A percentile compares a stretch with the other conserved stretches of the same genome.
phyloP scores from a whole-genome alignment of 148 eudicot genomes.

The Rhododendron griersonianum region DNA sequence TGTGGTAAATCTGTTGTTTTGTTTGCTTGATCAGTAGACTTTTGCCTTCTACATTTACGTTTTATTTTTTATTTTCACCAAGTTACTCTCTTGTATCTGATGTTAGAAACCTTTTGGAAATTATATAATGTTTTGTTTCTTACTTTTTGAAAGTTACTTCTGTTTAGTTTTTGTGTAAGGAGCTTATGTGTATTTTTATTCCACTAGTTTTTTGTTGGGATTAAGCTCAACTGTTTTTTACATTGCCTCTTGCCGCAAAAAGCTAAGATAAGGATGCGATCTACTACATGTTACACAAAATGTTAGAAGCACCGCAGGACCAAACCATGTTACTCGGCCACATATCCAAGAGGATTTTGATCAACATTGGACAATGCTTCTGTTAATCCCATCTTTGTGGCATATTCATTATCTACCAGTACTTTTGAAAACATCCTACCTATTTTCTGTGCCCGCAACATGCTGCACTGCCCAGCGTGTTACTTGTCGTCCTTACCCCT shows the following conservation, averaged over 20 bases:
- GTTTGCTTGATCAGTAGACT: background rate
- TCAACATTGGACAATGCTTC: background rate
- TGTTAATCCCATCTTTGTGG: background rate
- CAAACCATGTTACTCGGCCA: background rate
- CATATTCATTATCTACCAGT: background rate
- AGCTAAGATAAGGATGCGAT: background rate
- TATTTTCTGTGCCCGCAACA: background rate
- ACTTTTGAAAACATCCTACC: background rate
- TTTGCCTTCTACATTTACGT: background rate
- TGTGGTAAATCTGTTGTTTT: background rate
- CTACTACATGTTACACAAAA: background rate
- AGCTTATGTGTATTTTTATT: background rate
- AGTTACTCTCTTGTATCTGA: background rate
- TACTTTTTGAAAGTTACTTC: background rate
- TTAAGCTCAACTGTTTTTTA: background rate
- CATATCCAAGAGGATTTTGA: background rate
- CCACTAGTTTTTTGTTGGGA: background rate
- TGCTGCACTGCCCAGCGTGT: background rate
- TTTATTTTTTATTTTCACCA: background rate
- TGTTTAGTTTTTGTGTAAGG: background rate
- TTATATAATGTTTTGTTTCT: background rate
- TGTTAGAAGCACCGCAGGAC: background rate
- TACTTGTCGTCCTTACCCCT: background rate
- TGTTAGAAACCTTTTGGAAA: background rate
- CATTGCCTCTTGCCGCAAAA: background rate